phyloP scores from a whole-genome alignment of 441 rosid genomes.

The Adansonia madagascariensis region DNA sequence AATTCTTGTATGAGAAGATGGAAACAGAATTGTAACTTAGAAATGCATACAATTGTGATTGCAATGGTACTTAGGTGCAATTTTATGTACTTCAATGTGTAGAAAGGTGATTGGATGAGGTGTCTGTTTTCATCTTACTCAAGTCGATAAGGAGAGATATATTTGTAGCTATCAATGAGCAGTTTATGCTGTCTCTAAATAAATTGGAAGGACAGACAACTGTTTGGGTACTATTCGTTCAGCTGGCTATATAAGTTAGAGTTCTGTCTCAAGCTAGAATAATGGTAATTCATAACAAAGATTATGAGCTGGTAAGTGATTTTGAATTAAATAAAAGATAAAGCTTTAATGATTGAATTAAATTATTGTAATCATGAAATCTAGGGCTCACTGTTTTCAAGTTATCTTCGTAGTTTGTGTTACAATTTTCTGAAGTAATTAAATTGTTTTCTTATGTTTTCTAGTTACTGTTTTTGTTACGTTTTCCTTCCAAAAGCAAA shows the following conservation, averaged over 20 bases:
- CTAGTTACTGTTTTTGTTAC: not conserved
- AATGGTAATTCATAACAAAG: not conserved
- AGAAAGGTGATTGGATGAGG: not conserved
- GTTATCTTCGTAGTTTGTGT: not conserved
- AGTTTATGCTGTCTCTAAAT: not conserved
- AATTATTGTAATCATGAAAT: not conserved
- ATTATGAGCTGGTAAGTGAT: not conserved
- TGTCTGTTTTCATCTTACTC: not conserved
- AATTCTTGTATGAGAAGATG: not conserved
- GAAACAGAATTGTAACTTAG: not conserved
- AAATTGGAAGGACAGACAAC: not conserved
- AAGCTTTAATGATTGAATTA: not conserved
- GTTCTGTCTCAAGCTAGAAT: not conserved
- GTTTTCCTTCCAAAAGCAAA: not conserved
- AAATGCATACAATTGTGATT: not conserved
- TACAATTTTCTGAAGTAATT: not conserved
- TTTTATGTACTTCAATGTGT: not conserved
- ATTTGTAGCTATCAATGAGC: not conserved
- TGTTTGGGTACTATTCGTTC: not conserved
- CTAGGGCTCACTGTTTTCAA: not conserved
- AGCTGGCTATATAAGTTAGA: not conserved
- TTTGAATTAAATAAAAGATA: conserved; percentile 1
- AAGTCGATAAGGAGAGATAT: not conserved
- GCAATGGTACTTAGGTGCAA: not conserved
- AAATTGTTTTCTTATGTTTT: not conserved